Evolutionary conservation across 768 basidiomycete species (phyloP).

Genomic region (Mycena albidolilacea): DNA sequence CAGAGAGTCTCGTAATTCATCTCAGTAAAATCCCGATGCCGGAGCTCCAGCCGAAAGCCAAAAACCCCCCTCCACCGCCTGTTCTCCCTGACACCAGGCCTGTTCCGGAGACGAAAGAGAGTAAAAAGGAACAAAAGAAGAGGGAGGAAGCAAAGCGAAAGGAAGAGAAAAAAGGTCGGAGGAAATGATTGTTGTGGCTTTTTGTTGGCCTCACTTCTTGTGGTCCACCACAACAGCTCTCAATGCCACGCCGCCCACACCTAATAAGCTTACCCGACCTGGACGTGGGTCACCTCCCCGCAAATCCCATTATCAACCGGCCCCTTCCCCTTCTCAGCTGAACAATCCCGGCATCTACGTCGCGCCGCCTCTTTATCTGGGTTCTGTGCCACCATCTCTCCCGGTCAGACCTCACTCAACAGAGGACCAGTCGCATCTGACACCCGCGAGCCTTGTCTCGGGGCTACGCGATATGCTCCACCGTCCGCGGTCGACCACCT

Average conservation of each 20-base stretch:
- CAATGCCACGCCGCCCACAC: conserved; percentile 25
- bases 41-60: conserved; percentile 75
- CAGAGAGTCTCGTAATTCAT: conserved; percentile 77
- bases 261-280: conserved; percentile 43
- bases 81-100: neutral
- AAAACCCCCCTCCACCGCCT: conserved; percentile 4
- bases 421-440: conserved; percentile 12
- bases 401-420: conserved; percentile 23
- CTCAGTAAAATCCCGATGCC: conserved; percentile 92
- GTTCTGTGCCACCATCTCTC: conserved; percentile 26
- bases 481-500: conserved; percentile 35
- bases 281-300: conserved; percentile 45
- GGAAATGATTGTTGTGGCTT: conserved; percentile 55
- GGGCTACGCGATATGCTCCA: conserved; percentile 39
- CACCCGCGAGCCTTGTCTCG: conserved; percentile 32
- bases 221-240: conserved; percentile 14
- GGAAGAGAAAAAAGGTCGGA: conserved; percentile 48
- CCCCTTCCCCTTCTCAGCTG: conserved; percentile 60
- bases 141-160: conserved; percentile 54
- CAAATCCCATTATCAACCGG: conserved; percentile 53
- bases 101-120: conserved; percentile 46
- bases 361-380: conserved; percentile 46
- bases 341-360: conserved; percentile 58
- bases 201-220: conserved; percentile 24
- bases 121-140: conserved; percentile 52